These are phyloP conservation scores for Wickerhamiella occidentalis DNA, from an alignment of 805 yeast species.

Conservation along the genomic window DNA sequence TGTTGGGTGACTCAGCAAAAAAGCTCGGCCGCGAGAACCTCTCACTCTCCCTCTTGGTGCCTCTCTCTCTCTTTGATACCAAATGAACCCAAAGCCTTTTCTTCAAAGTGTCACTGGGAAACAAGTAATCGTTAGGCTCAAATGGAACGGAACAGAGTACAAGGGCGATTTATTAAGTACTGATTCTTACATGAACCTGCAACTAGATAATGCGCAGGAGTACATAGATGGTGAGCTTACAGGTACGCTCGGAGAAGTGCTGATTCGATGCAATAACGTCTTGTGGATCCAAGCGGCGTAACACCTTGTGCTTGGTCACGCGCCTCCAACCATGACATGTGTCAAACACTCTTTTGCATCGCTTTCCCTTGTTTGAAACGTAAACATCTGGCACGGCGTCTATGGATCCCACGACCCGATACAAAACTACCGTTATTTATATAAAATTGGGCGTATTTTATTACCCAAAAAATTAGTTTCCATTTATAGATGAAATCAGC, in stretches of 20 bases:
- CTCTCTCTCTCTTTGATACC: neutral
- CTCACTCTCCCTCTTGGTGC: too few relatives aligned
- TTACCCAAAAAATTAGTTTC: too few relatives aligned
- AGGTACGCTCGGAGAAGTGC: slow-evolving; percentile 58
- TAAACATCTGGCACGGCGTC: too few relatives aligned
- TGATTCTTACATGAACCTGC: slow-evolving; percentile 88
- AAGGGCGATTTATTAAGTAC: slow-evolving; percentile 64
- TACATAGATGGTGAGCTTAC: slow-evolving; percentile 31
- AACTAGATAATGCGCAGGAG: slow-evolving; percentile 22
- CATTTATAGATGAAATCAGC: too few relatives aligned
- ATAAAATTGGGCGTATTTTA: too few relatives aligned
- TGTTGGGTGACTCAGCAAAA: neutral
- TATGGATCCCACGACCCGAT: too few relatives aligned
- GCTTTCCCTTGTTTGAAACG: too few relatives aligned
- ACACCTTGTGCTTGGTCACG: too few relatives aligned
- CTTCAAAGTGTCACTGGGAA: slow-evolving; percentile 62
- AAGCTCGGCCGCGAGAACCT: too few relatives aligned
- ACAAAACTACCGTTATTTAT: too few relatives aligned
- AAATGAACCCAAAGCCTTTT: slow-evolving; percentile 31
- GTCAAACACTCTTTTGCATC: neutral
- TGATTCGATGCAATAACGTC: slow-evolving; percentile 84
- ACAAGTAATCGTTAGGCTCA: slow-evolving; percentile 62
- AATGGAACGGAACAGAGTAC: slow-evolving; percentile 86
- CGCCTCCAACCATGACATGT: too few relatives aligned
- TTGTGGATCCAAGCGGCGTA: slow-evolving; percentile 43